Base-by-base conservation (phyloP, 192 early-diverging fungal species). In the Coemansia erecta region DNA sequence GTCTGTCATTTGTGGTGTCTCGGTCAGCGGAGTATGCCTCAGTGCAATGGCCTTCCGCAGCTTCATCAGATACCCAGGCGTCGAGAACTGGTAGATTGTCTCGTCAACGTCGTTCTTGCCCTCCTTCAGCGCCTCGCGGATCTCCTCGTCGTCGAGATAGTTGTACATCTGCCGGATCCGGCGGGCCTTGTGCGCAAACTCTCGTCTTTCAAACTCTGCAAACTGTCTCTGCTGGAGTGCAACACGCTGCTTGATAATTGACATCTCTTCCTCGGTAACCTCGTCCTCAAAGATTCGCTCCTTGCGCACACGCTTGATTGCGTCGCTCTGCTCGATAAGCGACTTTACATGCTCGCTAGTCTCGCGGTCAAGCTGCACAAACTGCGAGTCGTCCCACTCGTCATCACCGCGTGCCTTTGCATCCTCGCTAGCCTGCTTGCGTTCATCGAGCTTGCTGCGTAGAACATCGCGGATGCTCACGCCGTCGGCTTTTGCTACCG, bases 201-300 rank as follows among this genome's bases (percentile, higher is more conserved):
- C 93, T 42, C 88, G 85, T 45, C 84, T 79, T 69, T 94, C 89
- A 79, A 85, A 95, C 64, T 90, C 91, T 40, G 89, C 85, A 81
- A 92, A 95, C 85, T 92, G 91, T 58, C 85, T 84, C 60, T 93
- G 94, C 63, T 95, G 93, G 46, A 97, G 81, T 17, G 89, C 92
- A 11, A 97, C 89, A 8, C 93, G 84, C 71, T 92, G 85, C 64
- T 93, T 83, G 72, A 97, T 97, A 61, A 97, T 92, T 45, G 84
- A 84, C 85, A 85, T 85, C 69, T 97, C 94, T 41, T 89, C 86
- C 63, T 90, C 89, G 1, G 94, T 97, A 23, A 95, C 87, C 72
- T 94, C 91, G 53, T 94, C 86, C 61, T 87, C 82, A 73, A 97
- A 97, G 2, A 97, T 86, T 39, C 90, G 87, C 57, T 92, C 89